phyloP scores from a whole-genome alignment of 164 flowering plant species.

The Aristolochia fimbriata region DNA sequence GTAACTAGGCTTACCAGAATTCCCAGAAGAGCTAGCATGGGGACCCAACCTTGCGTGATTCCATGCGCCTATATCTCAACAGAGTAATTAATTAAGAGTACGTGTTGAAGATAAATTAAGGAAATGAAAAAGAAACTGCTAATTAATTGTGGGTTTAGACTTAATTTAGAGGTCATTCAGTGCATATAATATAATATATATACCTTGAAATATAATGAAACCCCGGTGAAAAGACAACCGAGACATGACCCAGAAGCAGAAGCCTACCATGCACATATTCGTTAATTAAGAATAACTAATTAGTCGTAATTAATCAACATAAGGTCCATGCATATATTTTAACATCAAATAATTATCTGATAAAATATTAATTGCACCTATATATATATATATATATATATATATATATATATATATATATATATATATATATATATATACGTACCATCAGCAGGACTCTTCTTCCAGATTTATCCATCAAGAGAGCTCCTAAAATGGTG shows the following conservation, averaged over 20 bases:
- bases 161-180: too few species aligned
- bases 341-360: too few species aligned
- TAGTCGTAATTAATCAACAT: too few species aligned
- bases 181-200: too few species aligned
- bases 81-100: not conserved
- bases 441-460: constrained; percentile 75
- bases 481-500: constrained; percentile 46
- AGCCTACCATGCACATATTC: constrained; percentile 29
- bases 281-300: too few species aligned
- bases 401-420: too few species aligned
- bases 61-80: constrained; percentile 35
- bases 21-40: constrained; percentile 57
- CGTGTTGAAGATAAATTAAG: not conserved
- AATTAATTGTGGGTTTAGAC: not conserved
- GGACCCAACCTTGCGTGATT: constrained; percentile 26
- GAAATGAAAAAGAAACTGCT: not conserved
- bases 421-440: too few species aligned
- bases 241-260: constrained; percentile 57
- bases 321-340: too few species aligned
- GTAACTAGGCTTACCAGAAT: constrained; percentile 41
- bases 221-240: constrained; percentile 47
- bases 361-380: too few species aligned
- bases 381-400: too few species aligned
- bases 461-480: constrained; percentile 77
- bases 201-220: constrained; percentile 75